These are phyloP conservation scores for Blastosporella zonata DNA, from an alignment of 1,284 basidiomycete genomes.

Conservation along the genomic window DNA sequence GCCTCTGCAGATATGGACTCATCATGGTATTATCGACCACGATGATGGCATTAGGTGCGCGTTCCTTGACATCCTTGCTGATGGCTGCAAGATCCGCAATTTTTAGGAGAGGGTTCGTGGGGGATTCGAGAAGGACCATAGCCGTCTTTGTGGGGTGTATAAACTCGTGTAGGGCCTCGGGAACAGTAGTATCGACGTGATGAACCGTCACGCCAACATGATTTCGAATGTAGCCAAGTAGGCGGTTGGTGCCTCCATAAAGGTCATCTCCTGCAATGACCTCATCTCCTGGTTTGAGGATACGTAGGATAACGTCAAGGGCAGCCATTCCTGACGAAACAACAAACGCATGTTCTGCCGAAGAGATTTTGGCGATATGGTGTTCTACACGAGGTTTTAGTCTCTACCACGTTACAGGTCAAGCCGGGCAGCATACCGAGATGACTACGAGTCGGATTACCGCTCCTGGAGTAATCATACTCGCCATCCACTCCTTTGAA, in stretches of 20 bases:
- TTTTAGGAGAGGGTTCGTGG: slow-evolving; percentile 97
- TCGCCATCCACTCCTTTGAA: slow-evolving; percentile 93
- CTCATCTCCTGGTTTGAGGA: slow-evolving; percentile 93
- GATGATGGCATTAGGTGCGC: slow-evolving; percentile 78
- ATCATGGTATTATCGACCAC: slow-evolving; percentile 99
- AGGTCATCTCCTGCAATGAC: slow-evolving; percentile 97
- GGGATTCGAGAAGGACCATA: slow-evolving; percentile 96
- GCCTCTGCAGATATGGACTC: slow-evolving; percentile 97
- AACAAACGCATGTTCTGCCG: slow-evolving; percentile 83
- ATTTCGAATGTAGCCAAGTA: slow-evolving; percentile 86
- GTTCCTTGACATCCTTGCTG: slow-evolving; percentile 76
- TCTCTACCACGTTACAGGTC: neutral
- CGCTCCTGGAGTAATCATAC: slow-evolving; percentile 94
- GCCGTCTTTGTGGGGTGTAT: slow-evolving; percentile 73
- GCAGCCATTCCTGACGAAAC: slow-evolving; percentile 99
- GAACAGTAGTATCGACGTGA: slow-evolving; percentile 91
- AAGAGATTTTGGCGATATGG: slow-evolving; percentile 93
- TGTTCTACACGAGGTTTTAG: slow-evolving; percentile 58
- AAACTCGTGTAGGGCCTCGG: slow-evolving; percentile 59
- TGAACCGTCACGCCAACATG: slow-evolving; percentile 90
- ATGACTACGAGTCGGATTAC: slow-evolving; percentile 95
- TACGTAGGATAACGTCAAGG: slow-evolving; percentile 90
- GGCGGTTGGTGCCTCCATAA: slow-evolving; percentile 96
- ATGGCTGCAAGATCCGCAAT: slow-evolving; percentile 89
- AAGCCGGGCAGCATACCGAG: slow-evolving; percentile 58